Percentiles rank a stretch among this genome's conserved stretches.
Conservation (phyloP, 441 rosid species). For the Rhodomyrtus psidioides region DNA sequence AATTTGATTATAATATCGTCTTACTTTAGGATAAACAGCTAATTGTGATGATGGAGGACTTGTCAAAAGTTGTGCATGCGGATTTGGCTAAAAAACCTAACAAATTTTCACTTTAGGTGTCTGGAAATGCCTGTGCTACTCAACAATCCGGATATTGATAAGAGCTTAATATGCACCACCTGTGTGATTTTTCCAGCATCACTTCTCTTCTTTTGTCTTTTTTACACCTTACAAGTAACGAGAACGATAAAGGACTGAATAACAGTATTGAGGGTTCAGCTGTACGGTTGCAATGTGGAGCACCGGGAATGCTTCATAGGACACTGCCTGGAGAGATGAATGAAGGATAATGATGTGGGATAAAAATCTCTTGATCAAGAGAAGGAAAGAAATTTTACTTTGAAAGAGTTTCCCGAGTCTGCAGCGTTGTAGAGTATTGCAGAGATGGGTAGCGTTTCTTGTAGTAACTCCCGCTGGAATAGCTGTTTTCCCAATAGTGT, state of each 20-base stretch:
- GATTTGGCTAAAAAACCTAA: not conserved
- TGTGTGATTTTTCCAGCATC: not conserved
- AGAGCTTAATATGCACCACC: not conserved
- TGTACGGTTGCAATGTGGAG: not conserved
- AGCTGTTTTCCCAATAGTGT: not conserved
- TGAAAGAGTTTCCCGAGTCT: not conserved
- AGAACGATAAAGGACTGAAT: not conserved
- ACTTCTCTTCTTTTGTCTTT: not conserved
- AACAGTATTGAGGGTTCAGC: not conserved
- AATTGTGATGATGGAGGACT: not conserved
- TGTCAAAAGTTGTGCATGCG: not conserved
- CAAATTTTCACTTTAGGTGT: no score
- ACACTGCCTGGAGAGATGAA: not conserved
- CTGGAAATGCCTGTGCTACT: no score
- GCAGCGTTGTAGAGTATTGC: not conserved
- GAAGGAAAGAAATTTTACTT: not conserved
- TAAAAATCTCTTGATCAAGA: not conserved
- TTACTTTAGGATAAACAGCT: not conserved
- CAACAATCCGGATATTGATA: not conserved
- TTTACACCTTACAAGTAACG: not conserved
- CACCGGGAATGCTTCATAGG: not conserved
- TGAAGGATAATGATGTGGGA: not conserved
- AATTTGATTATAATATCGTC: not conserved
- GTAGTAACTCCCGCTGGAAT: not conserved
- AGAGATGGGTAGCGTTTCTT: not conserved